A percentile compares a stretch with the other conserved stretches of the same genome.
phyloP scores from a whole-genome alignment of 805 yeast species.

The Candida adriatica region DNA sequence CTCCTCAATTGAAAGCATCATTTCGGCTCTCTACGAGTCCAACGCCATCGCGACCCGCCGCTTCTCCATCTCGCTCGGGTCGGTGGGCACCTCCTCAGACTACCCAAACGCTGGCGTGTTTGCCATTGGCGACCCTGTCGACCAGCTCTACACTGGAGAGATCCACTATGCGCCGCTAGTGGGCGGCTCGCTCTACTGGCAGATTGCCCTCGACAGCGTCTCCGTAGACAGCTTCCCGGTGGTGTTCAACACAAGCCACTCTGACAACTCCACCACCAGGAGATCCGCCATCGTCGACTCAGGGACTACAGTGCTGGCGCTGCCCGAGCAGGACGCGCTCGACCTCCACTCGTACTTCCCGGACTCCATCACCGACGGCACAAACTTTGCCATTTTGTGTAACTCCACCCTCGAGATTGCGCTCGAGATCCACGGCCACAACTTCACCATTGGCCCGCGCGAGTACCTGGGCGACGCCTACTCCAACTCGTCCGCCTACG shows the following conservation, averaged over 20 bases:
- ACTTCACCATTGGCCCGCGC: slow-evolving; percentile 37
- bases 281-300: slow-evolving; percentile 51
- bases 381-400: slow-evolving; percentile 56
- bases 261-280: slow-evolving; percentile 11
- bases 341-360: slow-evolving; percentile 45
- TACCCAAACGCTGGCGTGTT: slow-evolving; percentile 31
- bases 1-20: slow-evolving; percentile 31
- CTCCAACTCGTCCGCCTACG: slow-evolving; percentile 26
- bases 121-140: slow-evolving; percentile 34
- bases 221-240: slow-evolving; percentile 29
- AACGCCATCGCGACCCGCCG: slow-evolving; percentile 28
- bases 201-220: slow-evolving; percentile 34
- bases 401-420: slow-evolving; percentile 36
- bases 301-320: slow-evolving; percentile 57
- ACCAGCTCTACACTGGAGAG: slow-evolving; percentile 33
- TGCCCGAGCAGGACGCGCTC: slow-evolving; percentile 49
- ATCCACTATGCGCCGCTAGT: slow-evolving; percentile 34
- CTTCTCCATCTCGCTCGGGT: slow-evolving; percentile 42
- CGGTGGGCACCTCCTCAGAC: slow-evolving; percentile 17
- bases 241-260: slow-evolving; percentile 25
- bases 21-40: slow-evolving; percentile 31
- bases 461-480: slow-evolving; percentile 46
- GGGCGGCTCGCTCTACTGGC: slow-evolving; percentile 42
- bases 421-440: slow-evolving; percentile 36
- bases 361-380: slow-evolving; percentile 48